Base-by-base conservation (phyloP, 2,329 filamentous ascomycete genomes). In the Apiospora kogelbergensis region DNA sequence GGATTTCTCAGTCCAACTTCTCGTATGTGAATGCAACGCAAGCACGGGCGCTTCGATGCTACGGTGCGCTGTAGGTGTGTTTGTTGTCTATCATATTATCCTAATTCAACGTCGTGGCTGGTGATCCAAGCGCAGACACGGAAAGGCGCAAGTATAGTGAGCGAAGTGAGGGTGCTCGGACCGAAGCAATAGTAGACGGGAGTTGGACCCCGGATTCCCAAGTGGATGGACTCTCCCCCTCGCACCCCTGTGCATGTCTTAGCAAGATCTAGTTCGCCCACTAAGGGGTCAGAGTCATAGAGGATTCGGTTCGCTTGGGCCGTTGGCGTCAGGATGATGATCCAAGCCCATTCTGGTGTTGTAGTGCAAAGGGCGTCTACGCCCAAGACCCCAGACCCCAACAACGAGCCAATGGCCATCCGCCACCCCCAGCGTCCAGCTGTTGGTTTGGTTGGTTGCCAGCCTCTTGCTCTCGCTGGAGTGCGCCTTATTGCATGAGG, bases 311-410 rank as follows among this genome's bases (percentile, higher is more conserved):
- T 30, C 26, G 17, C 42, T 45, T 45, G 30, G 53, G 30, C 53
- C 53, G 53, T 60, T 60, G 53, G 53, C 53, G 53, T 60, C 53
- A 60, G 53, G 53, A 60, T 60, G 53, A 60, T 60, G 53, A 37
- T 37, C 53, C 26, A 60, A 37, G 26, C 17, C 42, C 53, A 37
- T 60, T 60, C 20, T n/a, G 53, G 53, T 26, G 53, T 2, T 60
- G 53, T 60, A 60, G 53, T 37, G 53, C 30, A 37, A 60, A 60
- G 53, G 53, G 53, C 53, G 53, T 60, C 53, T 60, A 37, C 17
- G 4, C 26, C n/a, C 3, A 46, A n/a, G 20, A 46, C 45, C 9
- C 7, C 30, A 30, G 33, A 15, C 17, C 17, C 42, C 42, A 17
- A 26, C 30, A 22, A 37, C 53, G 6, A 30, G n/a, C 30, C 53